Base-by-base conservation (phyloP, 129 eudicot species). In the Arctium lappa region DNA sequence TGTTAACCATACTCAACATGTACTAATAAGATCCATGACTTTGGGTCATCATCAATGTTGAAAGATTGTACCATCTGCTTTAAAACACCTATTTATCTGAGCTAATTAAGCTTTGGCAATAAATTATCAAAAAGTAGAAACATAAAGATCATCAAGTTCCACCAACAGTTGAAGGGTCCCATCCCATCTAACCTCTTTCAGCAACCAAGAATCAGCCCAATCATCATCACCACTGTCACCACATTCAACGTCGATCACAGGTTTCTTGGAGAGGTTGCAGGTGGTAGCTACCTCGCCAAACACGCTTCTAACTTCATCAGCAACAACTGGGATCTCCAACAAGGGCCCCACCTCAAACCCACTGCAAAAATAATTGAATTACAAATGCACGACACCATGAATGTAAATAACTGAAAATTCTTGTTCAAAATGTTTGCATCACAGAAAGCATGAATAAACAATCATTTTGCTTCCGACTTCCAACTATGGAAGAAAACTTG, bases 281-380 rank as follows among this genome's bases (percentile, higher is more conserved):
- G 82, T 82, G 84, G 39, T 74, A 38, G 86, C 82, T 66, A 75
- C 87, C 76, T 85, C 50, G 37, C 71, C 77, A 69, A 42, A 9
- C 76, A 79, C 74, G 29, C 40, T 31, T 69, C 66, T 79, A 12
- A 11, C 78, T 78, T 84, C 83, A 48, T 79, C 76, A 72, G 86
- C 79, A 77, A 84, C 78, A 31, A 48, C 68, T 18, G 86, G 84
- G 72, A 84, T 30, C 78, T 90, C 89, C 89, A 87, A 72, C 72
- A 91, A 77, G 4, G 88, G 87, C 56, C 98, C 97, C 77, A 89
- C 81, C 83, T 89, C 91, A 78, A 74, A 36, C 42, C 99, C 97
- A 69, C 99, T 95, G 89, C 90, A 88, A 80, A 44, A 6, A 5
- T 50, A 60, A 16, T 27, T 22, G 7, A 80, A 29, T 39, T 27